Conservation (phyloP, 2,329 filamentous ascomycete genomes). For the Aspergillus hiratsukae region DNA sequence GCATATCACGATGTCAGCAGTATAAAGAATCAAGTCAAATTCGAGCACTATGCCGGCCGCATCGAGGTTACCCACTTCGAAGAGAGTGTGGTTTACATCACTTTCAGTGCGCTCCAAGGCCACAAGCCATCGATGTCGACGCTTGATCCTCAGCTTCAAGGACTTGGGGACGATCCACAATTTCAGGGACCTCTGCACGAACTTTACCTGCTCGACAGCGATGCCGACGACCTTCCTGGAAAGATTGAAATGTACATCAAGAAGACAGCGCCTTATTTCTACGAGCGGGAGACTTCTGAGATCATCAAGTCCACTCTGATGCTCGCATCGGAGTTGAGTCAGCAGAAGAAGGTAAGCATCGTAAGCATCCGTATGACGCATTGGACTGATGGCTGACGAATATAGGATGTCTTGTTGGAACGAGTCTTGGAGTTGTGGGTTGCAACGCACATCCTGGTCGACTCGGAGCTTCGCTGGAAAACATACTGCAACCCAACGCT, state of each 20-base stretch:
- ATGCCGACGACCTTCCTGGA: slow-evolving; percentile 46
- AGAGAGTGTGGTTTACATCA: slow-evolving; percentile 45
- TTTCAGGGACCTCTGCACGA: slow-evolving; percentile 35
- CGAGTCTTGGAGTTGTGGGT: slow-evolving; percentile 55
- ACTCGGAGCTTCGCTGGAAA: slow-evolving; percentile 45
- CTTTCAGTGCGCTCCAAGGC: slow-evolving; percentile 41
- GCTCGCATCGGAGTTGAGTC: slow-evolving; percentile 34
- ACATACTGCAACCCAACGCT: slow-evolving; percentile 45
- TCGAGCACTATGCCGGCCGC: slow-evolving; percentile 47
- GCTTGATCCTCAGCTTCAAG: slow-evolving; percentile 40
- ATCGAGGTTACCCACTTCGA: slow-evolving; percentile 56
- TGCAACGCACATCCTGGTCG: slow-evolving; percentile 52
- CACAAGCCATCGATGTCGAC: slow-evolving; percentile 34
- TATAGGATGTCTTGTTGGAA: slow-evolving; percentile 44
- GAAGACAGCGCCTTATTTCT: slow-evolving; percentile 43
- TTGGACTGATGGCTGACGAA: slow-evolving; percentile 8
- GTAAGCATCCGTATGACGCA: slow-evolving; percentile 15
- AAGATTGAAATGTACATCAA: slow-evolving; percentile 54
- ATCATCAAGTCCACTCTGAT: slow-evolving; percentile 50
- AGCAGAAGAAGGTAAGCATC: slow-evolving; percentile 34
- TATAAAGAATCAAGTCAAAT: slow-evolving; percentile 46
- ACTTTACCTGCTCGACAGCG: slow-evolving; percentile 48
- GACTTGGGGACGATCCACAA: slow-evolving; percentile 36
- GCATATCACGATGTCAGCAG: slow-evolving; percentile 49
- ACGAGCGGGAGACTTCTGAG: slow-evolving; percentile 46